These are phyloP conservation scores for Trypanosoma avium DNA, from an alignment of 208 protist species.

Conservation along the genomic window DNA sequence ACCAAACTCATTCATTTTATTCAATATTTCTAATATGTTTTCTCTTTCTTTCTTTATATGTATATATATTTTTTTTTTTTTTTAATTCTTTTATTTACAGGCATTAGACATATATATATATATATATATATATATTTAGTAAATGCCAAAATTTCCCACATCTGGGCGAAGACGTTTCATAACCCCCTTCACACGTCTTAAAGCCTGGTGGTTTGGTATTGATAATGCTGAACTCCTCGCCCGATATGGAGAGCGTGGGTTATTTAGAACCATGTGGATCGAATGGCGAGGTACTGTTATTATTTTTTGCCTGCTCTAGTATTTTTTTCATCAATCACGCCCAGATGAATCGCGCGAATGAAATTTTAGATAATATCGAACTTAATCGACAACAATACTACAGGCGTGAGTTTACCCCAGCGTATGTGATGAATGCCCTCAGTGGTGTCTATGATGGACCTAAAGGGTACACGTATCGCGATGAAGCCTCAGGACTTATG, in stretches of 20 bases:
- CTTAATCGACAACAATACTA: slow-evolving; percentile 81
- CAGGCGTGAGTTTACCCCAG: slow-evolving; percentile 67
- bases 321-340: slow-evolving; percentile 43
- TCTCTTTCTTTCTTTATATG: not conserved
- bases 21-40: not conserved
- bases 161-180: slow-evolving; percentile 29
- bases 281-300: slow-evolving; percentile 71
- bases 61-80: not conserved
- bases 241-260: slow-evolving; percentile 64
- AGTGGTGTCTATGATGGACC: slow-evolving; percentile 70
- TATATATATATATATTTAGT: not conserved
- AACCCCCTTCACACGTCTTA: slow-evolving; percentile 54
- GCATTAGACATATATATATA: not conserved
- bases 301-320: slow-evolving; percentile 38
- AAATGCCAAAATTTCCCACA: slow-evolving; percentile 24
- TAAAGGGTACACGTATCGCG: slow-evolving; percentile 58
- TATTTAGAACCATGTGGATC: slow-evolving; percentile 65
- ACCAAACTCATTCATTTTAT: slow-evolving; percentile 22
- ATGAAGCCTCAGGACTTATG: slow-evolving; percentile 64
- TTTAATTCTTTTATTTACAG: not conserved
- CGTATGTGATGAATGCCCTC: slow-evolving; percentile 60
- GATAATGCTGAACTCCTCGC: slow-evolving; percentile 63
- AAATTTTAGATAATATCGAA: slow-evolving; percentile 88
- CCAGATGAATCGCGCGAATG: slow-evolving; percentile 63
- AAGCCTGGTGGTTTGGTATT: slow-evolving; percentile 79